Conservation (phyloP, 352 stramenopile species). For the Phytophthora sp. region DNA sequence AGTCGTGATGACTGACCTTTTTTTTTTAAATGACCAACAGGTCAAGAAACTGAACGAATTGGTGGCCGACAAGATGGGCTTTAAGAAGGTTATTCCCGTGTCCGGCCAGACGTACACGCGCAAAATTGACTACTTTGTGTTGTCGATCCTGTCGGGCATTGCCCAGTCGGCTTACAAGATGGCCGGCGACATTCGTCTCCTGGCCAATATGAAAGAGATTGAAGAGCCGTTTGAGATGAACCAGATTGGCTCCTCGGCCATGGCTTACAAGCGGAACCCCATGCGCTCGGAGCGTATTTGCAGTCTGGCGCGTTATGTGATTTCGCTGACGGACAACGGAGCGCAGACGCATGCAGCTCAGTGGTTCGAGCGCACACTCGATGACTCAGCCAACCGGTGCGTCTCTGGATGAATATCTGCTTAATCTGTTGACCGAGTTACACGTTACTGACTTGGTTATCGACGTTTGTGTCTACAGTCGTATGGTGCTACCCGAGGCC, state of each 20-base stretch:
- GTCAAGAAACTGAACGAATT: conserved; percentile 97
- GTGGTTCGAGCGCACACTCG: conserved; percentile 99
- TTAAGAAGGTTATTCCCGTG: conserved; percentile 96
- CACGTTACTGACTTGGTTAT: background rate
- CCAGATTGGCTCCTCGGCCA: conserved; percentile 97
- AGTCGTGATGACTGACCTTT: no score
- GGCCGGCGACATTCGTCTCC: conserved; percentile 98
- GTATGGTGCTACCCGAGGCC: conserved; percentile 97
- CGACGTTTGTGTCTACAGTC: conserved; percentile 42
- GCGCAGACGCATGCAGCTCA: conserved; percentile 97
- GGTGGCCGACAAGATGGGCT: conserved; percentile 97
- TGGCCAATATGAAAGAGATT: conserved; percentile 99
- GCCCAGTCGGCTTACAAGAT: conserved; percentile 99
- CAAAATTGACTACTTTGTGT: conserved; percentile 98
- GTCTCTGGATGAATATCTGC: conserved; percentile 1
- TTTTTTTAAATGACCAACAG: conserved; percentile 27
- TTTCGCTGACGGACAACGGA: conserved; percentile 96
- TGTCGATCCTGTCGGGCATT: conserved; percentile 96
- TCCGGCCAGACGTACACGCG: conserved; percentile 99
- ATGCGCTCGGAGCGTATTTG: conserved; percentile 99
- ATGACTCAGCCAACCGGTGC: conserved; percentile 98
- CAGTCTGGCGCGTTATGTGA: conserved; percentile 97
- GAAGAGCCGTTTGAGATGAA: conserved; percentile 95
- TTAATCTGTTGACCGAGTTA: background rate
- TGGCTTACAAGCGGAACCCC: conserved; percentile 99